phyloP scores from a whole-genome alignment of 495 filamentous ascomycete genomes.

The Chaetomidium leptoderma region DNA sequence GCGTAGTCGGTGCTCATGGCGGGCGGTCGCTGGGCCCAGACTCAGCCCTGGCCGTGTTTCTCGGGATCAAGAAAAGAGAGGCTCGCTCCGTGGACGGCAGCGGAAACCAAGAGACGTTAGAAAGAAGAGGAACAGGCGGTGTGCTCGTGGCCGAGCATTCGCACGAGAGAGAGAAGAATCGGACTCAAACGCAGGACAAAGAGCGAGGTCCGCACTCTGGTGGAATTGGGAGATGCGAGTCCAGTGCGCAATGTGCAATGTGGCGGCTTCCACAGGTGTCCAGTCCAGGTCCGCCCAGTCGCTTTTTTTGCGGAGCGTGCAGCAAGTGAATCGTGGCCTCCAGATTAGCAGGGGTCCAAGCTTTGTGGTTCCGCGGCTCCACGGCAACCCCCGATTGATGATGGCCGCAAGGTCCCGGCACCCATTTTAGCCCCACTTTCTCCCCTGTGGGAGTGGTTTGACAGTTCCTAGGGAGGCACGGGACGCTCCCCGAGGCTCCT shows the following conservation, averaged over 20 bases:
- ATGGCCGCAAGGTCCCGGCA: neutral
- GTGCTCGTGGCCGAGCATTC: neutral
- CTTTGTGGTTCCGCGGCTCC: conserved; percentile 18
- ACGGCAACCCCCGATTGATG: neutral
- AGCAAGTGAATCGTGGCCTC: conserved; percentile 39
- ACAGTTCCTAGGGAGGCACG: too few relatives aligned
- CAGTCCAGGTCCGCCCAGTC: neutral
- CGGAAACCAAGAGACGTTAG: neutral
- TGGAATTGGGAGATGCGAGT: conserved; percentile 3
- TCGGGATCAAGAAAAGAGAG: neutral
- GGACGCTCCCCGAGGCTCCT: too few relatives aligned
- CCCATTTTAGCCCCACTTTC: neutral
- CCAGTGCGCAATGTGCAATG: too few relatives aligned
- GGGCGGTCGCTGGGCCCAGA: conserved; percentile 27
- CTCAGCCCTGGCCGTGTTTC: neutral
- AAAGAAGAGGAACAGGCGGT: conserved; percentile 1
- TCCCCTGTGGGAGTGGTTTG: too few relatives aligned
- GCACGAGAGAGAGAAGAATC: conserved; percentile 4
- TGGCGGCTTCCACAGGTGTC: conserved; percentile 27
- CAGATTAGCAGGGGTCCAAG: conserved; percentile 31
- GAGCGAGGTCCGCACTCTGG: conserved; percentile 5
- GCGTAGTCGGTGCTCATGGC: conserved; percentile 94
- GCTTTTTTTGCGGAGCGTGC: conserved; percentile 14
- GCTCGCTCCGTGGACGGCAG: neutral
- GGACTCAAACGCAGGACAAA: conserved; percentile 5